Percentiles rank a stretch among this genome's conserved stretches.
Conservation (phyloP, 2,329 filamentous ascomycete species). For the Dactylellina drechsleri region DNA sequence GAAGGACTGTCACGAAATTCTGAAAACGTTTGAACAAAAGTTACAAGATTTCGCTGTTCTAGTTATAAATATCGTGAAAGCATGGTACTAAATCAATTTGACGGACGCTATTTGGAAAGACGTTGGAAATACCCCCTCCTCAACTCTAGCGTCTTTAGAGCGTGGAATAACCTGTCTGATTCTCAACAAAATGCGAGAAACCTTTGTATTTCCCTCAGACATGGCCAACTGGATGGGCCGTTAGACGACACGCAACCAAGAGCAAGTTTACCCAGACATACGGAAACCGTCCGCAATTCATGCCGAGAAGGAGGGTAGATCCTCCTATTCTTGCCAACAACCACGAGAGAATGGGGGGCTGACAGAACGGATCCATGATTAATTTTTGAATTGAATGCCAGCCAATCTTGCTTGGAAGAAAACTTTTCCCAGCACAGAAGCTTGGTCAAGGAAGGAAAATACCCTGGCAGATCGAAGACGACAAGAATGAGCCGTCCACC, state of each 20-base stretch:
- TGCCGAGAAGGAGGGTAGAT: conserved; percentile 42
- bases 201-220: conserved; percentile 40
- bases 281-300: conserved; percentile 28
- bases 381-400: conserved; percentile 25
- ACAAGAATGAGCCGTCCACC: conserved; percentile 28
- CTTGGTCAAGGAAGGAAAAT: conserved; percentile 9
- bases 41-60: background rate
- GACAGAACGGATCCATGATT: conserved; percentile 32
- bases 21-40: background rate
- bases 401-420: conserved; percentile 5
- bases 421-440: conserved; percentile 17
- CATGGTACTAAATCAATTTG: background rate
- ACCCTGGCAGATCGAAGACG: conserved; percentile 20
- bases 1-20: too few species aligned
- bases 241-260: conserved; percentile 9
- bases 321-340: conserved; percentile 22
- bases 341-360: conserved; percentile 21
- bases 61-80: background rate
- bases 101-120: background rate
- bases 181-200: conserved; percentile 24
- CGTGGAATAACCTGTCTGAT: conserved; percentile 12
- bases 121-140: background rate
- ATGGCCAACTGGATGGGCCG: conserved; percentile 9
- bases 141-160: background rate
- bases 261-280: conserved; percentile 17